Evolutionary conservation across 2,329 filamentous ascomycete genomes (phyloP).

Genomic region (Ophiosphaerella korrae): DNA sequence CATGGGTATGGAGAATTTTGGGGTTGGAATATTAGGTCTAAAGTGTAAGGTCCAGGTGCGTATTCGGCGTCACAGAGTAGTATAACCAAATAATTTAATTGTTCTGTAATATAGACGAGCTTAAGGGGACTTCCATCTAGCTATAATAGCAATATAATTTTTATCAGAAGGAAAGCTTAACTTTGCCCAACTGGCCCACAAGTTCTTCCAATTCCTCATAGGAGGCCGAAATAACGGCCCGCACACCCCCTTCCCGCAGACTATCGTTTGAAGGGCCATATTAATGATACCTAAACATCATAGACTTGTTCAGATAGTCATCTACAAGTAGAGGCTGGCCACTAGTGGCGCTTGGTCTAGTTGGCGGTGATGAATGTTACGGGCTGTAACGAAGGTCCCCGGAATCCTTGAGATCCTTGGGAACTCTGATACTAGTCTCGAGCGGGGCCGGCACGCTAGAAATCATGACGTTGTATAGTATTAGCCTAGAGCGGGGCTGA

Average conservation of each 20-base stretch:
- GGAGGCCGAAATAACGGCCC: neutral
- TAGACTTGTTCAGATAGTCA: neutral
- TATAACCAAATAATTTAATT: too few species aligned
- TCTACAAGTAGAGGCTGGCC: neutral
- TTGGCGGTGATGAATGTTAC: neutral
- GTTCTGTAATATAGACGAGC: too few species aligned
- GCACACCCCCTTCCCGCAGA: neutral
- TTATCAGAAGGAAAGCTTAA: neutral
- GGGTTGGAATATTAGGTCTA: slow-evolving; percentile 9
- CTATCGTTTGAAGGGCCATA: neutral
- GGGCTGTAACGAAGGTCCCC: neutral
- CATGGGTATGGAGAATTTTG: slow-evolving; percentile 9
- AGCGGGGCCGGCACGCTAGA: too few species aligned
- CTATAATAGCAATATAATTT: too few species aligned
- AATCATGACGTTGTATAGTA: too few species aligned
- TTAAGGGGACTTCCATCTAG: too few species aligned
- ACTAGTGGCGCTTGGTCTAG: neutral
- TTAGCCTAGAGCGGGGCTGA: too few species aligned
- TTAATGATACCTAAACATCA: neutral
- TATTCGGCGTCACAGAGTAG: neutral
- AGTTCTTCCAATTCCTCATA: neutral
- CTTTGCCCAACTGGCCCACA: neutral
- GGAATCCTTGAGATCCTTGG: too few species aligned
- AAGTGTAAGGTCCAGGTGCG: slow-evolving; percentile 7
- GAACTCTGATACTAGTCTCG: too few species aligned